Percentiles rank a stretch among this genome's conserved stretches.
Conservation (phyloP, 2,329 filamentous ascomycete species). For the Cladosporium sp. region DNA sequence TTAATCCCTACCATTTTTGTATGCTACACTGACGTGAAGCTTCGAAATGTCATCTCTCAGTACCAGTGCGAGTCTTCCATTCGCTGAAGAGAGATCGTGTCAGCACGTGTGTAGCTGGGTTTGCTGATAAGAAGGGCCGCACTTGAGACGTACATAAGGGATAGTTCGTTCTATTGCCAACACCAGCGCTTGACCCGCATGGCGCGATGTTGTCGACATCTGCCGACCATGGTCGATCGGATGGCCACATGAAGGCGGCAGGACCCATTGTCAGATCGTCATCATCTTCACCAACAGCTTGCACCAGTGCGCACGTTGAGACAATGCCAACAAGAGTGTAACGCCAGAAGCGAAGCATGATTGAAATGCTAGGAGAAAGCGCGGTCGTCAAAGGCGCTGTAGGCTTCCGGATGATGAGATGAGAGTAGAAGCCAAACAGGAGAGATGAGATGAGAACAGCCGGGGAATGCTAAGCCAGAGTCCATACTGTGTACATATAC, state of each 20-base stretch:
- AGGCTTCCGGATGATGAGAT: neutral
- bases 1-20: slow-evolving; percentile 47
- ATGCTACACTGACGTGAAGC: slow-evolving; percentile 56
- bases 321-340: neutral
- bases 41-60: slow-evolving; percentile 60
- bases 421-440: neutral
- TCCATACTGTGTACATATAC: neutral
- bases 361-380: neutral
- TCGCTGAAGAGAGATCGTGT: slow-evolving; percentile 40
- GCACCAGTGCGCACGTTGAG: neutral
- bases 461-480: neutral
- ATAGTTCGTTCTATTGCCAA: slow-evolving; percentile 56
- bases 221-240: slow-evolving; percentile 57
- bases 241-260: slow-evolving; percentile 56
- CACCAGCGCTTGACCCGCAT: slow-evolving; percentile 54
- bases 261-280: slow-evolving; percentile 20
- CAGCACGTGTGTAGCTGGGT: neutral
- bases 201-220: slow-evolving; percentile 57
- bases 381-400: neutral
- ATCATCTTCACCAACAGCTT: slow-evolving; percentile 12
- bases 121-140: neutral
- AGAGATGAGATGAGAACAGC: neutral
- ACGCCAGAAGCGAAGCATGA: neutral
- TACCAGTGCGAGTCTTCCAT: slow-evolving; percentile 57
- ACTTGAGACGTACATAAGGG: slow-evolving; percentile 50